Conservation (phyloP, 164 flowering plant genomes). For the Chimonanthus salicifolius region DNA sequence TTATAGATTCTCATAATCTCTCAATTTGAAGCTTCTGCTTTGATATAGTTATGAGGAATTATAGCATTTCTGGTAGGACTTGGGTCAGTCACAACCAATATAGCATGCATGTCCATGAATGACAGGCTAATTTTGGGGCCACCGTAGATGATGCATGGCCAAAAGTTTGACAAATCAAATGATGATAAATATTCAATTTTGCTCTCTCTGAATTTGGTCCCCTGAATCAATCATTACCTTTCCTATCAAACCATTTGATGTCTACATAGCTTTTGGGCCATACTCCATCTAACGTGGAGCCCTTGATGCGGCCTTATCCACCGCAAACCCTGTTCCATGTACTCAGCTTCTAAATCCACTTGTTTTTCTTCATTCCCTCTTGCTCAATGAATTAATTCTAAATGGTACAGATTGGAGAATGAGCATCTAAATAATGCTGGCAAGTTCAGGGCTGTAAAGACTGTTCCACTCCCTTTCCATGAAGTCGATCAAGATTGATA, state of each 20-base stretch:
- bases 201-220: not conserved
- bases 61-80: too few species aligned
- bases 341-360: not conserved
- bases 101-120: too few species aligned
- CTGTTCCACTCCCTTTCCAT: constrained; percentile 92
- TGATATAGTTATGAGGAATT: too few species aligned
- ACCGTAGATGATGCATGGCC: not conserved
- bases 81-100: too few species aligned
- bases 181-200: not conserved
- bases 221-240: not conserved
- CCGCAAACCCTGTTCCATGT: not conserved
- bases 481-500: constrained; percentile 77
- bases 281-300: not conserved
- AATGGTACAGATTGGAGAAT: constrained; percentile 79
- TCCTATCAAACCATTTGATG: not conserved
- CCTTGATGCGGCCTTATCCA: not conserved
- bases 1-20: not conserved
- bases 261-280: not conserved
- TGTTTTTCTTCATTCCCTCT: too few species aligned
- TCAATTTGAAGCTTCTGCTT: too few species aligned
- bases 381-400: not conserved
- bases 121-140: too few species aligned
- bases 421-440: constrained; percentile 99
- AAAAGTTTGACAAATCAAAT: not conserved
- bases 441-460: constrained; percentile 82